Evolutionary conservation across 106 monocot species (phyloP), one percentile per base, ranked within the genome.

Genomic region (Narthecium ossifragum): DNA sequence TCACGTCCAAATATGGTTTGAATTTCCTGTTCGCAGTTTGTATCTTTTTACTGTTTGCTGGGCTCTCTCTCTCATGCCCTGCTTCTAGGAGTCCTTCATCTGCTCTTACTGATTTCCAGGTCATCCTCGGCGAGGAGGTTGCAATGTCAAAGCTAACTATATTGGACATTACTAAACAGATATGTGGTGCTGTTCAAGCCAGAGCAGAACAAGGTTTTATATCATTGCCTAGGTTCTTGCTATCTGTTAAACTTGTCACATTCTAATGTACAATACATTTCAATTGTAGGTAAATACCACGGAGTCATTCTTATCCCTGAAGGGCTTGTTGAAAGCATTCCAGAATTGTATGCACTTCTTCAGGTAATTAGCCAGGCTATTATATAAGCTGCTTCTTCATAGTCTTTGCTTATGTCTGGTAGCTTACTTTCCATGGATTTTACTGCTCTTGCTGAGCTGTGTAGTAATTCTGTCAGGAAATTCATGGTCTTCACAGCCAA

Each of bases 271-370:
- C 13, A 17, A 10, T 29, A 55, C 32, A 7, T 67, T 27, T 67
- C 10, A 62, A 32, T 17, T 68, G 47, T 86, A 94, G 93, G 73
- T 1, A 94, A 86, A 57, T 80, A 94, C 32, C 80, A 90, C 67
- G 90, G 93, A 2, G 90, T 94, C 15, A 37, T 94, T 50, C 80
- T 94, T n/a, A 83, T 94, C 31, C 89, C 90, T 39, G 93, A 90
- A 50, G 93, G 93, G 12, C 75, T 94, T 13, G 78, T 94, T 22
- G 93, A 94, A 70, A 80, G 74, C 59, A 78, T 90, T 69, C 93
- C 93, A 61, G 93, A 94, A 58, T 31, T 90, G 31, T 83, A 75
- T 80, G 93, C 90, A 21, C 78, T 94, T 28, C 46, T 94, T 26
- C 93, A 94, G 89, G 93, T 94, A 66, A 6, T 56, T 53, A 29